A percentile compares a stretch with the other conserved stretches of the same genome.
Conservation (phyloP, 106 monocot genomes). For the Xerophyta viscosa region DNA sequence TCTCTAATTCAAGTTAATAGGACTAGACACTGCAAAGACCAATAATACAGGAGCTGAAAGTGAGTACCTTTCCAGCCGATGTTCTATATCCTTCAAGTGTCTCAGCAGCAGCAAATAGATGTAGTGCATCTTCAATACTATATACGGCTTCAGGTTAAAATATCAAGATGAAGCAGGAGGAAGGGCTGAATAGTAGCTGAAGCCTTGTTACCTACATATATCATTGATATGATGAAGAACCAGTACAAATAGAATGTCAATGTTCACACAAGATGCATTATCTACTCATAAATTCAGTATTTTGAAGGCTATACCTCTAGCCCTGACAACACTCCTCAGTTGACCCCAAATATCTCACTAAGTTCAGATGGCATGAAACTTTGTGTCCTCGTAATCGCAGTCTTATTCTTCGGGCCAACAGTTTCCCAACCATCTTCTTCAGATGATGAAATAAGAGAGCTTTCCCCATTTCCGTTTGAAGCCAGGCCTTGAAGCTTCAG, state of each 20-base stretch:
- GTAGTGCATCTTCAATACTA: slow-evolving; percentile 88
- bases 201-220: slow-evolving; percentile 66
- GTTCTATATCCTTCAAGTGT: slow-evolving; percentile 87
- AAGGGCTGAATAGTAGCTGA: slow-evolving; percentile 94
- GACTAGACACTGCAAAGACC: no score
- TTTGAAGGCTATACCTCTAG: slow-evolving; percentile 79
- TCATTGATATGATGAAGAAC: background rate
- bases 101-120: slow-evolving; percentile 77
- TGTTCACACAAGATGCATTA: background rate
- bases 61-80: slow-evolving; percentile 72
- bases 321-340: slow-evolving; percentile 79
- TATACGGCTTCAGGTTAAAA: slow-evolving; percentile 64
- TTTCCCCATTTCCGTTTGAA: slow-evolving; percentile 25
- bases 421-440: slow-evolving; percentile 99
- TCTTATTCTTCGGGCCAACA: slow-evolving; percentile 94
- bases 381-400: slow-evolving; percentile 90
- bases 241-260: background rate
- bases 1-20: no score
- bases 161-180: slow-evolving; percentile 96
- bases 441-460: slow-evolving; percentile 52
- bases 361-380: slow-evolving; percentile 82
- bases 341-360: slow-evolving; percentile 98
- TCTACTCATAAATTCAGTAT: no score
- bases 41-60: no score
- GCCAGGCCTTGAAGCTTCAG: slow-evolving; percentile 50